A percentile compares a stretch with the other conserved stretches of the same genome.
Evolutionary conservation across 371 early-diverging fungal species (phyloP).

Genomic region (Lichtheimia ornata): DNA sequence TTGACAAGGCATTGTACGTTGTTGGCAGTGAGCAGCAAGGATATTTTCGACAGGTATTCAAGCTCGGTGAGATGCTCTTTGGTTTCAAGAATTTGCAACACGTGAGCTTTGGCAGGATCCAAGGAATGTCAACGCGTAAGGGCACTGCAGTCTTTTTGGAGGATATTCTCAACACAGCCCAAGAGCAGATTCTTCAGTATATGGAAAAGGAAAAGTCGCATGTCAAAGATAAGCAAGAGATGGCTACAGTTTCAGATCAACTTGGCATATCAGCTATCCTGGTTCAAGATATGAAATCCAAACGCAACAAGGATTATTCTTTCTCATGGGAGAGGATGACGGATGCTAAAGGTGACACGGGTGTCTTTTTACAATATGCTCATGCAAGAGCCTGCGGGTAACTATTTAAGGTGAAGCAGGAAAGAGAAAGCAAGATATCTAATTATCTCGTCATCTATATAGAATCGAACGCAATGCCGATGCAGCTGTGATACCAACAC

Average conservation of each 20-base stretch:
- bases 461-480: slow-evolving; percentile 46
- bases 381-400: slow-evolving; percentile 86
- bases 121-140: slow-evolving; percentile 95
- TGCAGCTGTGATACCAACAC: slow-evolving; percentile 14
- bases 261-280: slow-evolving; percentile 85
- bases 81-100: slow-evolving; percentile 64
- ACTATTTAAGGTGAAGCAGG: slow-evolving; percentile 7
- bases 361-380: slow-evolving; percentile 97
- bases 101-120: slow-evolving; percentile 92
- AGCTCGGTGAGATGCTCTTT: slow-evolving; percentile 73
- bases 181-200: slow-evolving; percentile 47
- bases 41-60: slow-evolving; percentile 94
- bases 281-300: slow-evolving; percentile 93
- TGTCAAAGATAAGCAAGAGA: neutral
- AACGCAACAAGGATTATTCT: slow-evolving; percentile 92
- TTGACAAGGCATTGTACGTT: slow-evolving; percentile 91
- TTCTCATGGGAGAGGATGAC: slow-evolving; percentile 96
- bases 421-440: neutral
- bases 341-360: slow-evolving; percentile 94
- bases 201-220: slow-evolving; percentile 12
- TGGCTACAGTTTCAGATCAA: slow-evolving; percentile 66
- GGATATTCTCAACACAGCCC: slow-evolving; percentile 90
- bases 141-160: slow-evolving; percentile 96
- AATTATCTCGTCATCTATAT: slow-evolving; percentile 3
- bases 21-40: slow-evolving; percentile 89